These are phyloP conservation scores for Rhododendron mucronatum DNA, from an alignment of 148 eudicot species.

Conservation along the genomic window DNA sequence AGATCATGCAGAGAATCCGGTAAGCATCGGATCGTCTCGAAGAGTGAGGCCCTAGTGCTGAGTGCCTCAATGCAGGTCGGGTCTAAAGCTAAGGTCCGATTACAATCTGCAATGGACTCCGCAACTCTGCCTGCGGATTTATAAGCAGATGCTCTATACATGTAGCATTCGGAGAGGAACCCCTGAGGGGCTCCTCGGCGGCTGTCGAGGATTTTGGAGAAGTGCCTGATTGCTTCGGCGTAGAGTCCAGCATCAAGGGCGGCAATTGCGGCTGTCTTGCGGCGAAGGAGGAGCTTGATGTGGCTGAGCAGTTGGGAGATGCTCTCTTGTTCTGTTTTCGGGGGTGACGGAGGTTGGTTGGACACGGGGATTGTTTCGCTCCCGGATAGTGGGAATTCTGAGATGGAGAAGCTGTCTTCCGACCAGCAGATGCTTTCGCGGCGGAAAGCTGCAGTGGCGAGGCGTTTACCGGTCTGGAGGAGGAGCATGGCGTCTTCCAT, in stretches of 20 bases:
- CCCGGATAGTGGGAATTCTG: slow-evolving; percentile 26
- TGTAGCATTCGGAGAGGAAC: slow-evolving; percentile 83
- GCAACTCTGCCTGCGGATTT: slow-evolving; percentile 60
- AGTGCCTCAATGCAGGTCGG: slow-evolving; percentile 66
- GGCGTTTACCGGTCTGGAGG: slow-evolving; percentile 90
- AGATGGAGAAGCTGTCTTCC: slow-evolving; percentile 76
- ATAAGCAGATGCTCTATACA: slow-evolving; percentile 72
- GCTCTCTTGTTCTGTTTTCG: slow-evolving; percentile 52
- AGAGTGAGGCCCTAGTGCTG: slow-evolving; percentile 56
- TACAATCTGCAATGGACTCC: slow-evolving; percentile 76
- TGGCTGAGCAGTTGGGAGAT: slow-evolving; percentile 65
- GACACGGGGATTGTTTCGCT: slow-evolving; percentile 5
- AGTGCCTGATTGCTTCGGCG: slow-evolving; percentile 82
- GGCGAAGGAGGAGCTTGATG: slow-evolving; percentile 83
- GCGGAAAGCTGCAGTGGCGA: slow-evolving; percentile 86
- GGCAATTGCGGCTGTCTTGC: slow-evolving; percentile 78
- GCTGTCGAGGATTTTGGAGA: slow-evolving; percentile 81
- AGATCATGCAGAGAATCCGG: slow-evolving; percentile 88
- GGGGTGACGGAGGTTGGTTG: slow-evolving; percentile 37
- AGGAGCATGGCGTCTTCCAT: slow-evolving; percentile 97
- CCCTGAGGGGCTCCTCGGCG: slow-evolving; percentile 87
- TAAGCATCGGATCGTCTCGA: slow-evolving; percentile 73
- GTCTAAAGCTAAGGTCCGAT: slow-evolving; percentile 68
- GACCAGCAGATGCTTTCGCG: slow-evolving; percentile 79
- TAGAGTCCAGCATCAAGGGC: slow-evolving; percentile 82